Conservation (phyloP, 352 stramenopile genomes). For the Phytophthora pluvialis region DNA sequence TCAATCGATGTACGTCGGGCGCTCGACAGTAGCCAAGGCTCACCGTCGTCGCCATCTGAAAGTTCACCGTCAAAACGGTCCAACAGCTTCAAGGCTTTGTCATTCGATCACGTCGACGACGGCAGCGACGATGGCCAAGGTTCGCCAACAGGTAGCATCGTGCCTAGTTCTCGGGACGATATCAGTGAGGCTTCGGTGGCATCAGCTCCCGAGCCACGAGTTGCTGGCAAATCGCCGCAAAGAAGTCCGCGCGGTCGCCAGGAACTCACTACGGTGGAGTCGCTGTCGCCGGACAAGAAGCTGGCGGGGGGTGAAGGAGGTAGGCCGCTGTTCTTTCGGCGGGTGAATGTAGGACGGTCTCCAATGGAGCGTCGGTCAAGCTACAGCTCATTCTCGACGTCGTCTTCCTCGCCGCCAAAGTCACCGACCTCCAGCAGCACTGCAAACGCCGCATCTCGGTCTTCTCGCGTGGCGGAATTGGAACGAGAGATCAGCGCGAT, state of each 20-base stretch:
- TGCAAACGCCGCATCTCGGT: slow-evolving; percentile 17
- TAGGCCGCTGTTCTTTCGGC: slow-evolving; percentile 50
- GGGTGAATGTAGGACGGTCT: slow-evolving; percentile 41
- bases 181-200: slow-evolving; percentile 21
- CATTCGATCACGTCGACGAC: slow-evolving; percentile 3
- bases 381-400: slow-evolving; percentile 31
- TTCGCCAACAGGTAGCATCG: slow-evolving; percentile 1
- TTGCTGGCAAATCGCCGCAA: background rate
- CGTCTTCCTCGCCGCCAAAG: slow-evolving; percentile 19
- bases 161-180: slow-evolving; percentile 15
- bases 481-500: slow-evolving; percentile 69
- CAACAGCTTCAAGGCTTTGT: slow-evolving; percentile 15
- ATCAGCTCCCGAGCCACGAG: slow-evolving; percentile 22
- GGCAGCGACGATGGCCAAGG: slow-evolving; percentile 11
- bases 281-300: slow-evolving; percentile 35
- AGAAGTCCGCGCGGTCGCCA: slow-evolving; percentile 17
- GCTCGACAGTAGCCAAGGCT: background rate
- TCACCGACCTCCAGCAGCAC: slow-evolving; percentile 13
- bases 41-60: slow-evolving; percentile 21
- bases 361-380: slow-evolving; percentile 45
- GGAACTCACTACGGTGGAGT: slow-evolving; percentile 42
- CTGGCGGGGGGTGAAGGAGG: slow-evolving; percentile 11
- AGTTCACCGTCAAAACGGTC: slow-evolving; percentile 22
- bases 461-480: slow-evolving; percentile 54
- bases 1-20: background rate